Percentiles rank a stretch among this genome's conserved stretches.
These are phyloP conservation scores for Anaeramoeba flamelloides DNA, from an alignment of 78 protist species.

Conservation along the genomic window DNA sequence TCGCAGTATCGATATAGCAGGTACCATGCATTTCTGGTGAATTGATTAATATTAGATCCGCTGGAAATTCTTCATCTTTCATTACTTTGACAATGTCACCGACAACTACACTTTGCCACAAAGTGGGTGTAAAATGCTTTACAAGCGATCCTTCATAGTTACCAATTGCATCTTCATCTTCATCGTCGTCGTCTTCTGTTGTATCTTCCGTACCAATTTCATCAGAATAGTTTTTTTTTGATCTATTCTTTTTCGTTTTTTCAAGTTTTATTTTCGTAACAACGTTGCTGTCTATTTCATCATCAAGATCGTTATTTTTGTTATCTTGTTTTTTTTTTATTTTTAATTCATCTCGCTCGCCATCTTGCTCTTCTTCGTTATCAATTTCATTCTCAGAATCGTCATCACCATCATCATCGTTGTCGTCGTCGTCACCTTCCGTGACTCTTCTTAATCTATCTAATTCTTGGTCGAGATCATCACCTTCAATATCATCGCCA, in stretches of 20 bases:
- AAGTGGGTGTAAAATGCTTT: no score
- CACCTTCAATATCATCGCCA: background rate
- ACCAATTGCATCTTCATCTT: background rate
- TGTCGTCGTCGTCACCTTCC: background rate
- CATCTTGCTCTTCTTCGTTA: background rate
- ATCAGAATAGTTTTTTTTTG: no score
- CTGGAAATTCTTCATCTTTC: conserved; percentile 52
- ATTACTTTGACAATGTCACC: conserved; percentile 48
- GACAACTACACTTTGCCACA: conserved; percentile 23
- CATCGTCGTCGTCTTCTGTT: background rate
- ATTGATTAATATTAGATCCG: conserved; percentile 52
- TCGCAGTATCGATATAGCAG: conserved; percentile 27
- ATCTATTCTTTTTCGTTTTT: no score
- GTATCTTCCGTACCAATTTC: no score
- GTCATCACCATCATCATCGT: background rate
- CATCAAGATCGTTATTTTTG: no score
- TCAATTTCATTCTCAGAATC: background rate
- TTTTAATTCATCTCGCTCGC: no score
- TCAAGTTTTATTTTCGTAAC: no score
- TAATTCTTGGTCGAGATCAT: background rate
- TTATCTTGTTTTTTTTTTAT: no score
- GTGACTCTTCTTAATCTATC: background rate
- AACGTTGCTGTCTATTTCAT: background rate
- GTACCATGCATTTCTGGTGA: conserved; percentile 43
- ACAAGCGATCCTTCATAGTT: no score